phyloP scores from a whole-genome alignment of 106 monocot species.

The Acorus gramineus region DNA sequence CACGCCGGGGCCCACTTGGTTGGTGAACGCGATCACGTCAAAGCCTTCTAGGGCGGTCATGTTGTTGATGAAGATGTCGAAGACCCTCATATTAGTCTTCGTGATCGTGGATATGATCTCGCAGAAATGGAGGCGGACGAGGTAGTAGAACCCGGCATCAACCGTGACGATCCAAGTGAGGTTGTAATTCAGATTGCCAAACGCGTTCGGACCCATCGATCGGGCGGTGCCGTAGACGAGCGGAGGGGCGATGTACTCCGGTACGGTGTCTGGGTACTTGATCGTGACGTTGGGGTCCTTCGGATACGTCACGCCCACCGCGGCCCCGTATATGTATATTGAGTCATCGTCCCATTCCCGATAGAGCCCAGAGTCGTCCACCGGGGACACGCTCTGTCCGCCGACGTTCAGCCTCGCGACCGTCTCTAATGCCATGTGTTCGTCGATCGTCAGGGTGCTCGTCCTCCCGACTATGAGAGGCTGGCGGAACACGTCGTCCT shows the following conservation, averaged over 20 bases:
- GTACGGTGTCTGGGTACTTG: not conserved
- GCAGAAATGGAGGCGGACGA: conserved; percentile 10
- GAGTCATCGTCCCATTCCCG: conserved; percentile 2
- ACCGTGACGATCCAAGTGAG: conserved; percentile 6
- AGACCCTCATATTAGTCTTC: not conserved
- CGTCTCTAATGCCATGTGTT: too few relatives aligned
- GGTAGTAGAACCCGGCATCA: conserved; percentile 6
- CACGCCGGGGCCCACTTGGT: not conserved
- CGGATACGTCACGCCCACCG: not conserved
- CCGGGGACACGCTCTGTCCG: not conserved
- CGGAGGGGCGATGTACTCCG: not conserved
- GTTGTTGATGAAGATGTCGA: conserved; percentile 11
- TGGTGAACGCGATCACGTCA: too few relatives aligned
- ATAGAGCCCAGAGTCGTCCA: not conserved
- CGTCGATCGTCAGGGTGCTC: too few relatives aligned
- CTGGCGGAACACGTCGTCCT: too few relatives aligned
- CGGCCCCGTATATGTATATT: not conserved
- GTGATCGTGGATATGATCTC: not conserved
- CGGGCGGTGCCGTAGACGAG: conserved; percentile 3
- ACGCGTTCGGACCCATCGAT: not conserved
- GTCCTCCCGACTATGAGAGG: too few relatives aligned
- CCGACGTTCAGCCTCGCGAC: conserved; percentile 4
- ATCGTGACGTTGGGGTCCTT: conserved; percentile 14
- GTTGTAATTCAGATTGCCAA: not conserved
- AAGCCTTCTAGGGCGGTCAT: not conserved